Base-by-base conservation (phyloP, 768 basidiomycete genomes). In the Chalciporus piperatus region DNA sequence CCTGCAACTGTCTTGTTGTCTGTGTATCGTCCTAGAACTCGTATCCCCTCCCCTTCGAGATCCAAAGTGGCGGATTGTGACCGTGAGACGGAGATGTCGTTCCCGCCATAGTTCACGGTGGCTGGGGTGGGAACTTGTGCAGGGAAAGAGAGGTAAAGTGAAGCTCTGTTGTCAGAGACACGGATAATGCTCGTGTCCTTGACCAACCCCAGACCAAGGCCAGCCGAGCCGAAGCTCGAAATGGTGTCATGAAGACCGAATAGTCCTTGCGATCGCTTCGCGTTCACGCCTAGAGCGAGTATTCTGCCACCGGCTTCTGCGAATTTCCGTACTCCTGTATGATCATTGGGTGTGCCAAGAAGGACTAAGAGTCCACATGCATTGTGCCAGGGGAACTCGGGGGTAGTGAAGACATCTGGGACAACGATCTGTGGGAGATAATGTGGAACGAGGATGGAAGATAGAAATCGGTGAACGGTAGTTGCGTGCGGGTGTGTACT, bases 291-390 rank as follows among this genome's bases (percentile, higher is more conserved):
- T 12, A 93, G 72, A 3, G 82, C 83, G 4, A 94, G 70, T 56
- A 85, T 79, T n/a, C 71, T 71, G 2, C 94, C 93, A 0, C 93
- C 92, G 7, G 69, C 57, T 37, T 81, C 74, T 7, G 88, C 79
- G 56, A 81, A 96, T 4, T 73, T 73, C 45, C 72, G 73, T 43
- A 94, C 81, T 2, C 76, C 65, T 10, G 72, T 47, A 20, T 72
- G 68, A 46, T 67, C 61, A 57, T 74, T 64, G 9, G 68, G 77
- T 17, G 43, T 79, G 79, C 50, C 83, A 77, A n/a, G 89, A 83
- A 96, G 71, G 45, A 94, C 86, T 16, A 98, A 79, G 2, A 96
- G 74, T 3, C 86, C 85, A 63, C 92, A 95, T 10, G 79, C 76
- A 6, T 72, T 62, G 33, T 80, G 67, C 95, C 94, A 98, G 17